Base-by-base conservation (phyloP, 1,284 basidiomycete species). In the Ustilago xerochloae region DNA sequence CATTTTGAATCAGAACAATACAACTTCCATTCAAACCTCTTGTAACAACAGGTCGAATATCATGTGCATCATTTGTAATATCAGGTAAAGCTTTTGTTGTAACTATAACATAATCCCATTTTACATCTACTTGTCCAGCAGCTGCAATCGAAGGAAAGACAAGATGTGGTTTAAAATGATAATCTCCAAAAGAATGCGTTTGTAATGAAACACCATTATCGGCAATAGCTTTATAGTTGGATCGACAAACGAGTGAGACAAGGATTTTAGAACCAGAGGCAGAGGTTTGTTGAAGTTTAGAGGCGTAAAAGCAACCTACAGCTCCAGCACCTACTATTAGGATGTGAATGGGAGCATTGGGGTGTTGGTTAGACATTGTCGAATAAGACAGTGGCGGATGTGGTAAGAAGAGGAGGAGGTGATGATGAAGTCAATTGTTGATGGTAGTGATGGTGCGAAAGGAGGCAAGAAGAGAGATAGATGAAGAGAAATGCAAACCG, bases 1-100 rank as follows among this genome's bases (percentile, higher is more conserved):
- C 86, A 60, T 87, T 87, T 70, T 87, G 86, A 51, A 87, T 85
- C 16, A 87, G 71, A 4, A 86, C 85, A 33, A 87, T 80, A 15
- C 77, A 68, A 26, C 81, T 79, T 1, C 55, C 53, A 0, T 52
- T 46, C 18, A 68, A 57, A 4, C 62, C 62, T 4, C 61, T 50
- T 7, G 63, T 54, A 4, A 86, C 83, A 12, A 85, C 54, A 2
- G 82, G 82, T 10, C 59, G 62, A 47, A 87, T 78, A 16, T 81
- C 66, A 12, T 73, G 77, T 22, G 85, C 83, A 59, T 86, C 85
- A 63, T 86, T 84, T n/a, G 80, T 76, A 7, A 84, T 70, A 47
- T 85, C 85, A 3, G 85, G 84, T 9, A 87, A 61, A 13, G 85
- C 85, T 62, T 87, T 87, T 16, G 86, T 86, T 0, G 86, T 85